These are phyloP conservation scores for Elongisporangium undulatum DNA, from an alignment of 352 stramenopile species.

Conservation along the genomic window DNA sequence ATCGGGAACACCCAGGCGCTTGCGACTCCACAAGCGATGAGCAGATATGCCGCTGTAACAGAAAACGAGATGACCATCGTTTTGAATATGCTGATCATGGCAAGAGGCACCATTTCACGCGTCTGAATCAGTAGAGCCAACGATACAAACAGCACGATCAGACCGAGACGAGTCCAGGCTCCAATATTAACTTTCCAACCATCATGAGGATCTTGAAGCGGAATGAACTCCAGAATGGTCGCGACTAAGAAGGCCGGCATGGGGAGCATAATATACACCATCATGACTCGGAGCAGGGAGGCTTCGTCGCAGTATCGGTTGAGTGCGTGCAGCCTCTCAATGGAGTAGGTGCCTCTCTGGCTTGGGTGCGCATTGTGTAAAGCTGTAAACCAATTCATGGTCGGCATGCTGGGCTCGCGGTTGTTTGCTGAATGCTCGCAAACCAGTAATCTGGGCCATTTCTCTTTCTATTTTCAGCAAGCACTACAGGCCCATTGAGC, in stretches of 20 bases:
- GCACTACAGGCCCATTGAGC: too few relatives aligned
- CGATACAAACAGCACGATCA: constrained; percentile 6
- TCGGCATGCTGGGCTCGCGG: too few relatives aligned
- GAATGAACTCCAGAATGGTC: constrained; percentile 1
- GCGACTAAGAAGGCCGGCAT: not conserved
- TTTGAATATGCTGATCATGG: constrained; percentile 2
- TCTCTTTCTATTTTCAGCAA: too few relatives aligned
- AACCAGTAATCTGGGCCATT: too few relatives aligned
- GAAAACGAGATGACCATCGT: constrained; percentile 8
- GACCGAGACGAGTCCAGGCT: constrained; percentile 16
- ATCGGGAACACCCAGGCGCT: constrained; percentile 19
- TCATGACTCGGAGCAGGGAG: not conserved
- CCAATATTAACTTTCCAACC: constrained; percentile 19
- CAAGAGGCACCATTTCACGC: constrained; percentile 6
- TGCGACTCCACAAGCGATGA: constrained; percentile 5
- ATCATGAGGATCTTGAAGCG: constrained; percentile 1
- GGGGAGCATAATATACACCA: not conserved
- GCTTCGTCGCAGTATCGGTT: not conserved
- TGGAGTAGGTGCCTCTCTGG: constrained; percentile 1
- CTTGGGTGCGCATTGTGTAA: too few relatives aligned
- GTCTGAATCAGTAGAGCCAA: constrained; percentile 3
- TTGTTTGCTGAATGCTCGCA: too few relatives aligned
- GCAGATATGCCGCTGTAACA: constrained; percentile 6
- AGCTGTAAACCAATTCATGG: too few relatives aligned
- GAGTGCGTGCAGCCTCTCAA: constrained; percentile 4